Conservation (phyloP, 176 grass and related monocot genomes). For the Paspalum vaginatum region DNA sequence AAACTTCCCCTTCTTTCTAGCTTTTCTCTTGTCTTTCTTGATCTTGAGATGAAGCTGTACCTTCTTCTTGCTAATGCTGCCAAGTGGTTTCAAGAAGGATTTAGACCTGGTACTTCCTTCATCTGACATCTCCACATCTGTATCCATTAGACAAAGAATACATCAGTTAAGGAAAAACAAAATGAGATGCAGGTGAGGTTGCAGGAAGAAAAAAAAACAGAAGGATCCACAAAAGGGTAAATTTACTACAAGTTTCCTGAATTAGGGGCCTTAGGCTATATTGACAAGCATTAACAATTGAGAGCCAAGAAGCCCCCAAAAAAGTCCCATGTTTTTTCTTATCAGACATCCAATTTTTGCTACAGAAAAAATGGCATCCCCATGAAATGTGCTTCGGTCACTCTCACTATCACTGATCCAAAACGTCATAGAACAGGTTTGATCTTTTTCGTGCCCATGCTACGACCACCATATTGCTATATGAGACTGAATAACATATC, state of each 20-base stretch:
- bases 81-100: slow-evolving; percentile 66
- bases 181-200: neutral
- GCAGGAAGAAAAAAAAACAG: neutral
- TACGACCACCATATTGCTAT: neutral
- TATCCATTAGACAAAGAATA: neutral
- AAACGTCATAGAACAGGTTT: neutral
- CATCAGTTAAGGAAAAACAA: neutral
- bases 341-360: neutral
- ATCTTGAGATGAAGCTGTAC: slow-evolving; percentile 71
- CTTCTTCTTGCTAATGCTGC: slow-evolving; percentile 87
- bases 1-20: slow-evolving; percentile 69
- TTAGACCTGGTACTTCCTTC: slow-evolving; percentile 49
- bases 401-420: neutral
- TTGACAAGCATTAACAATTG: neutral
- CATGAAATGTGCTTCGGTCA: neutral
- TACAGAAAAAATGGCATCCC: neutral
- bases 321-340: neutral
- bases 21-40: slow-evolving; percentile 75
- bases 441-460: neutral
- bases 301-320: neutral
- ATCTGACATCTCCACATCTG: slow-evolving; percentile 67
- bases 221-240: neutral
- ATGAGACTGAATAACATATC: neutral
- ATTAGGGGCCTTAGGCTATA: neutral
- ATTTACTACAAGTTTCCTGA: neutral